A percentile compares a stretch with the other conserved stretches of the same genome.
phyloP scores from a whole-genome alignment of 2,329 filamentous ascomycete genomes.

The Colletotrichum sp. region DNA sequence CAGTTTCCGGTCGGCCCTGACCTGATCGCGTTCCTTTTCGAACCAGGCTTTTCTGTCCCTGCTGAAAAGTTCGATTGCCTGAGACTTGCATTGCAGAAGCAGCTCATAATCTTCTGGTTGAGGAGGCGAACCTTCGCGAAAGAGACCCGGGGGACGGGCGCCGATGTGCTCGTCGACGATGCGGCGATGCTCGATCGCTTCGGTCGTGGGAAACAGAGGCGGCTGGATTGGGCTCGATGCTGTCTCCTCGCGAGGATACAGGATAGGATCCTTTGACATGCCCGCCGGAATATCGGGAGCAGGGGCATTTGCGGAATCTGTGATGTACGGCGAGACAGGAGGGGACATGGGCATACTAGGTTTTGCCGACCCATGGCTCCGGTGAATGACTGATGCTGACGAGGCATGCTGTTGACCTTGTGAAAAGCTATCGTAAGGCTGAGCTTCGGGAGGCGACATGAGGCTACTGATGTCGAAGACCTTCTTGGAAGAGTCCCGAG shows the following conservation, averaged over 20 bases:
- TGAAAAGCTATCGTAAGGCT: conserved; percentile 57
- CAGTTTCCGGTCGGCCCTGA: conserved; percentile 52
- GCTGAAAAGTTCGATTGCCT: conserved; percentile 51
- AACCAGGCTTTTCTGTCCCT: conserved; percentile 53
- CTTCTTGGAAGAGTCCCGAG: conserved; percentile 38
- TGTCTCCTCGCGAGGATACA: conserved; percentile 57
- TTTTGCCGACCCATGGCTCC: conserved; percentile 27
- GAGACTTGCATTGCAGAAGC: conserved; percentile 56
- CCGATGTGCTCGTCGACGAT: conserved; percentile 57
- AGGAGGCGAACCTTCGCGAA: conserved; percentile 51
- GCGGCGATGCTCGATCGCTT: conserved; percentile 45
- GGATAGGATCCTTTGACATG: conserved; percentile 58
- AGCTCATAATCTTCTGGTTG: conserved; percentile 59
- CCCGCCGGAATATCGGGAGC: conserved; percentile 32
- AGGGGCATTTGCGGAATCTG: conserved; percentile 40
- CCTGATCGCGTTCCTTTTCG: conserved; percentile 52
- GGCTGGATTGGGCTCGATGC: conserved; percentile 46
- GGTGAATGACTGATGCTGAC: neutral
- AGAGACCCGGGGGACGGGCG: conserved; percentile 45
- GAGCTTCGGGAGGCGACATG: conserved; percentile 67
- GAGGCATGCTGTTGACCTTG: conserved; percentile 24
- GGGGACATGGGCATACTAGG: conserved; percentile 56
- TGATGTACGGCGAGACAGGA: conserved; percentile 58
- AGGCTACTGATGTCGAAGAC: conserved; percentile 56
- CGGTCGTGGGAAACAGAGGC: conserved; percentile 53